These are phyloP conservation scores for Diaporthe citriasiana DNA, from an alignment of 2,329 filamentous ascomycete species.

Conservation along the genomic window DNA sequence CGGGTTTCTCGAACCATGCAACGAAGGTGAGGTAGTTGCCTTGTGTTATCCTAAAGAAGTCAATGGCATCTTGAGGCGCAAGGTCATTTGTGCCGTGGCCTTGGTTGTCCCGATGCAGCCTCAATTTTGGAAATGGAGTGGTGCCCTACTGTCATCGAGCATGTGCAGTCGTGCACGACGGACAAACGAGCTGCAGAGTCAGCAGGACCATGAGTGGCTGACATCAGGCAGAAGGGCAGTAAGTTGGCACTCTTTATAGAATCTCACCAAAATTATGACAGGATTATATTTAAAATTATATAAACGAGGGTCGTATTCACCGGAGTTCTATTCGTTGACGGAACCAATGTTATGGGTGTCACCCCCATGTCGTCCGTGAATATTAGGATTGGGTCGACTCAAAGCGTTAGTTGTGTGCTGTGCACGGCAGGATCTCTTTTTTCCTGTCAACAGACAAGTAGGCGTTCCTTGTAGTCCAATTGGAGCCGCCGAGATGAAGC, in stretches of 20 bases:
- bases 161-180: background rate
- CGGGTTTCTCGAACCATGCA: background rate
- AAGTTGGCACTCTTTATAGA: background rate
- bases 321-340: background rate
- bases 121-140: background rate
- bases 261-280: background rate
- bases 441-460: background rate
- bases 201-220: background rate
- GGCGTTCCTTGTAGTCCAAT: background rate
- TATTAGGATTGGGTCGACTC: too few relatives aligned
- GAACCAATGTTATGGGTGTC: background rate
- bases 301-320: background rate
- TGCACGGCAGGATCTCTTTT: background rate
- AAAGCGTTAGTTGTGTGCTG: background rate
- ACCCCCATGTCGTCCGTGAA: background rate
- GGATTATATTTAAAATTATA: conserved; percentile 2
- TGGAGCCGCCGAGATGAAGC: background rate
- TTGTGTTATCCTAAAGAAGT: too few relatives aligned
- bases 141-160: background rate
- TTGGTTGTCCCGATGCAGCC: background rate
- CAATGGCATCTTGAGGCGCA: too few relatives aligned
- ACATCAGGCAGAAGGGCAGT: background rate
- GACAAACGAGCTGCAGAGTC: background rate
- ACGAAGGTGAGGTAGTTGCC: background rate
- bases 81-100: too few relatives aligned